A percentile compares a stretch with the other conserved stretches of the same genome.
Evolutionary conservation across 2,329 filamentous ascomycete genomes (phyloP).

Genomic region (Cordyceps fumosorosea): DNA sequence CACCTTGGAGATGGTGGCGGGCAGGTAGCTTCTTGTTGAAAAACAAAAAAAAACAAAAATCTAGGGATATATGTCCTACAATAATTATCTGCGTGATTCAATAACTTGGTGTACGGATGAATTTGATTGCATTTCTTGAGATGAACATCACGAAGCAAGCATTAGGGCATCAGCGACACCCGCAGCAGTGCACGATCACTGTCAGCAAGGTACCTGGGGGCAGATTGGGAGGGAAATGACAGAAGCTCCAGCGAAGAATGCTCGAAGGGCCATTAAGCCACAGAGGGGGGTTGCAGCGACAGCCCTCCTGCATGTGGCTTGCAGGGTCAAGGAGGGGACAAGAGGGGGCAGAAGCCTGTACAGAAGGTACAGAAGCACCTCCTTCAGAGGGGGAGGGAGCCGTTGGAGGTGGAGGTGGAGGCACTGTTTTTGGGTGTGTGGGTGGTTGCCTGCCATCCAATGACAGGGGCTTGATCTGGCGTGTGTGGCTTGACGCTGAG

Average conservation of each 20-base stretch:
- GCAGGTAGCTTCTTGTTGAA: no score
- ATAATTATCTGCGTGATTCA: no score
- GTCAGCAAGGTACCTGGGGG: no score
- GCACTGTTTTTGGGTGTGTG: not conserved
- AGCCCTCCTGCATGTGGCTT: not conserved
- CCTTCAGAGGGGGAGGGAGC: not conserved
- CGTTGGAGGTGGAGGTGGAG: not conserved
- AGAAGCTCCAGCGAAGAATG: conserved; percentile 1
- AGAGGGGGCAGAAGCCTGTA: not conserved
- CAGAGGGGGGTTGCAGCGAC: not conserved
- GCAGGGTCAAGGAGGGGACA: not conserved
- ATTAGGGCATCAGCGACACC: no score
- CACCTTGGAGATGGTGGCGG: no score
- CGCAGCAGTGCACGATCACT: no score
- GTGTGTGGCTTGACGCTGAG: not conserved
- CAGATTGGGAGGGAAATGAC: not conserved
- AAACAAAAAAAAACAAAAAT: no score
- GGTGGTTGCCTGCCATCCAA: not conserved
- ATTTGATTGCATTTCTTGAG: no score
- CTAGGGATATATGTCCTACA: no score
- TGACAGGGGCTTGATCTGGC: not conserved
- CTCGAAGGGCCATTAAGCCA: not conserved
- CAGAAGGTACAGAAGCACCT: not conserved
- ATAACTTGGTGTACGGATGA: no score
- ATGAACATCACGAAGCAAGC: no score